Conservation (phyloP, 768 basidiomycete species). For the Boletus sp. region DNA sequence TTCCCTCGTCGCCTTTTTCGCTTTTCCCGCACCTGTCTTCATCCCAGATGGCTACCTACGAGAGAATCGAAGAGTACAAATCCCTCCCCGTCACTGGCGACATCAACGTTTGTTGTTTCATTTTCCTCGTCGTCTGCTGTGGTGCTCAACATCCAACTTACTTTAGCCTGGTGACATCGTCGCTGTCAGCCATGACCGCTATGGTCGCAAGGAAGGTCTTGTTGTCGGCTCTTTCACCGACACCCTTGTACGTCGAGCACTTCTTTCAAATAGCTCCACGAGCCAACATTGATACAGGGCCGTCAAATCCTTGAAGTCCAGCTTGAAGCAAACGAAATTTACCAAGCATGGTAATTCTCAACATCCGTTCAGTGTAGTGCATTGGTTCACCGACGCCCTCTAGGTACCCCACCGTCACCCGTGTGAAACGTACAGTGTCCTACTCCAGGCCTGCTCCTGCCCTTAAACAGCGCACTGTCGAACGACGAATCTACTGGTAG, state of each 20-base stretch:
- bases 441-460: constrained; percentile 47
- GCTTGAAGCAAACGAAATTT: constrained; percentile 64
- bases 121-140: not conserved
- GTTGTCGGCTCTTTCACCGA: constrained; percentile 76
- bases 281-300: constrained; percentile 45
- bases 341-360: constrained; percentile 58
- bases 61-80: constrained; percentile 31
- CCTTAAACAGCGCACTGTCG: constrained; percentile 54
- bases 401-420: constrained; percentile 78
- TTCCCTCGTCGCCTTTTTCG: constrained; percentile 23
- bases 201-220: constrained; percentile 72
- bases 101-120: constrained; percentile 30
- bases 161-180: constrained; percentile 76
- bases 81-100: constrained; percentile 30
- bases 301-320: constrained; percentile 82
- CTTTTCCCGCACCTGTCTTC: constrained; percentile 19
- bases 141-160: constrained; percentile 2
- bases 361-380: not conserved
- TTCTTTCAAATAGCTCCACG: not conserved
- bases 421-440: constrained; percentile 69
- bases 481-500: constrained; percentile 78
- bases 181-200: constrained; percentile 60
- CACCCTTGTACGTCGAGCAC: constrained; percentile 49
- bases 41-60: constrained; percentile 38
- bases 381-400: constrained; percentile 2